Evolutionary conservation across 2,329 filamentous ascomycete genomes (phyloP), one percentile per base, ranked within the genome.

Genomic region (Botrytis tulipae): DNA sequence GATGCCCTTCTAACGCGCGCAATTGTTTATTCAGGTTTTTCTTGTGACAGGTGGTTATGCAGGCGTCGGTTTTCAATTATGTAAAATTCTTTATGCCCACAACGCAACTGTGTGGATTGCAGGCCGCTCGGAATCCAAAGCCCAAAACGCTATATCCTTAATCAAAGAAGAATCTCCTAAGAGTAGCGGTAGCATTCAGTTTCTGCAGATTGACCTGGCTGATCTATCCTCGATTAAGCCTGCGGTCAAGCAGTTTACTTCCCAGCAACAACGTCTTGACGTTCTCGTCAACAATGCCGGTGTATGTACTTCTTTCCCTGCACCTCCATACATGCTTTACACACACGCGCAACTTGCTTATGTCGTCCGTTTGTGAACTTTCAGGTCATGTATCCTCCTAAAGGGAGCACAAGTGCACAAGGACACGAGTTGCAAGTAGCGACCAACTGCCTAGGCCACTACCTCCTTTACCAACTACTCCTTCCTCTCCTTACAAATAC

Each of bases 391-490:
- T 75, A 74, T 12, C 80, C 81, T 0, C 78, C 80, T 73, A 5
- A 73, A 67, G 76, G 75, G 81, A 77, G 80, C 74, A 78, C 77
- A 4, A 29, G 29, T n/a, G 73, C 65, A 66, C 70, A 81, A 77
- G 80, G 81, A 46, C 76, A 82, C 70, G 82, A 84, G 60, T 78
- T 71, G 18, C 42, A 48, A 22, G n/a, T 51, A 40, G 69, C n/a
- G 32, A 62, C 69, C 14, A 84, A 84, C 66, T 78, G 78, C 54
- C 69, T 84, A 22, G 82, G 80, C 0, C 80, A 80, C 32, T 83
- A 80, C 70, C 77, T 84, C 1, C 79, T 83, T 51, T 82, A 81
- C 3, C 78, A 81, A 59, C 77, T 83, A 3, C 79, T 84, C 0
- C 74, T 77, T 22, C 75, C 76, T 16, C 42, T 75, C n/a, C 72